Percentiles rank a stretch among this genome's conserved stretches.
Evolutionary conservation across 352 stramenopile genomes (phyloP).

Genomic region (Phytophthora pisi): DNA sequence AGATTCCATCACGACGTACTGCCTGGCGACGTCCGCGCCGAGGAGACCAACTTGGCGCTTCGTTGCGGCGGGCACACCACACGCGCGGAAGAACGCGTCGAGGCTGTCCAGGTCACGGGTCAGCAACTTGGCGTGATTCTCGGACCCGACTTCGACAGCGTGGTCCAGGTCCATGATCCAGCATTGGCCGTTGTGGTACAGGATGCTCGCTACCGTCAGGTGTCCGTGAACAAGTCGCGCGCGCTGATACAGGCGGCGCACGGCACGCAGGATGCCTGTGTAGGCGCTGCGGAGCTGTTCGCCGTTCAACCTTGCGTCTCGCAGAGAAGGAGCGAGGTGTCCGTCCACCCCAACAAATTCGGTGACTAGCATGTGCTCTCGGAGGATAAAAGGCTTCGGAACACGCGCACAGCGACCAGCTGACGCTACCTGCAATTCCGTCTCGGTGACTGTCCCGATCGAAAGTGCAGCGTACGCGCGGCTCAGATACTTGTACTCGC

Average conservation of each 20-base stretch:
- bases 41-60: conserved; percentile 39
- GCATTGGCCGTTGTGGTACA: conserved; percentile 60
- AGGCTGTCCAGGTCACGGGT: conserved; percentile 69
- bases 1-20: conserved; percentile 36
- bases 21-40: conserved; percentile 20
- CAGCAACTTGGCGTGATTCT: conserved; percentile 57
- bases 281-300: conserved; percentile 50
- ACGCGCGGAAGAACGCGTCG: conserved; percentile 68
- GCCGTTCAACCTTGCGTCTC: conserved; percentile 51
- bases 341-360: conserved; percentile 53
- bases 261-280: conserved; percentile 42
- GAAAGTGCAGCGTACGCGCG: conserved; percentile 34
- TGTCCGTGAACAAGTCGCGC: conserved; percentile 62
- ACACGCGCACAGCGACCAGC: conserved; percentile 35
- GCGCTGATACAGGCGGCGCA: conserved; percentile 57
- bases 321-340: conserved; percentile 39
- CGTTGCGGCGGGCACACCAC: conserved; percentile 36
- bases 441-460: conserved; percentile 9
- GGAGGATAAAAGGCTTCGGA: conserved; percentile 47
- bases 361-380: conserved; percentile 61
- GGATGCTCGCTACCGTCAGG: conserved; percentile 71
- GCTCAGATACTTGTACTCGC: conserved; percentile 52
- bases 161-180: conserved; percentile 91
- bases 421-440: conserved; percentile 10
- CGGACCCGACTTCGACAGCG: conserved; percentile 70